Evolutionary conservation across 208 protist species (phyloP), one percentile per base, ranked within the genome.

Genomic region (Acanthamoeba divionensis): DNA sequence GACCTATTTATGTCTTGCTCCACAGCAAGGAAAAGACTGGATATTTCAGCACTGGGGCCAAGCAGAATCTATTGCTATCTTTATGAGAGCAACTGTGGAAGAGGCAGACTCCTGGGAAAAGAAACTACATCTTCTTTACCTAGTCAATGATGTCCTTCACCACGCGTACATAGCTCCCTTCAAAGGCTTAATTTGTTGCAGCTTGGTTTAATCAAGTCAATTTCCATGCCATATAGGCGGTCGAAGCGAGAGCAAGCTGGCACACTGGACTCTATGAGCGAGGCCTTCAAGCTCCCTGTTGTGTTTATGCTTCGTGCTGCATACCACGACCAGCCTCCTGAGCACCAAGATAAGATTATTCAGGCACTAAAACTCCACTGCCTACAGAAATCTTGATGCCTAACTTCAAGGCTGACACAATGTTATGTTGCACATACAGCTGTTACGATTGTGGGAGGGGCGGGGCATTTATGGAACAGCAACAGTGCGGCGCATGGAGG

Each of bases 11-110:
- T 60, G 18, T 54, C 54, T 80, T 52, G 15, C 69, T 80, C 41
- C 33, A 4, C 71, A 86, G 77, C 44, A 38, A 52, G 79, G 79
- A 21, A 88, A 88, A 60, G 79, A 88, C 21, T 88, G 79, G 79
- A 88, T 88, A 26, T 88, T 88, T 60, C 79, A 88, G 38, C 79
- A 88, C 29, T 88, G 79, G 79, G 57, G 21, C 18, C 50, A 88
- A 44, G 79, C 79, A 2, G 38, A n/a, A 10, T 8, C 26, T 21
- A 69, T 88, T 21, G 57, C 57, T 41, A 47, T 71, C 33, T 52
- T 60, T 24, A 36, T 88, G 8, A 52, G 79, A 24, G 33, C 33
- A 21, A 24, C 65, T 1, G 79, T 88, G 57, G 79, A 88, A 41
- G 36, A 41, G 15, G 1, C 31, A 29, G 10, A 1, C 18, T 41